These are phyloP conservation scores for Cladosporium sp. DNA, from an alignment of 2,329 filamentous ascomycete species.

Conservation along the genomic window DNA sequence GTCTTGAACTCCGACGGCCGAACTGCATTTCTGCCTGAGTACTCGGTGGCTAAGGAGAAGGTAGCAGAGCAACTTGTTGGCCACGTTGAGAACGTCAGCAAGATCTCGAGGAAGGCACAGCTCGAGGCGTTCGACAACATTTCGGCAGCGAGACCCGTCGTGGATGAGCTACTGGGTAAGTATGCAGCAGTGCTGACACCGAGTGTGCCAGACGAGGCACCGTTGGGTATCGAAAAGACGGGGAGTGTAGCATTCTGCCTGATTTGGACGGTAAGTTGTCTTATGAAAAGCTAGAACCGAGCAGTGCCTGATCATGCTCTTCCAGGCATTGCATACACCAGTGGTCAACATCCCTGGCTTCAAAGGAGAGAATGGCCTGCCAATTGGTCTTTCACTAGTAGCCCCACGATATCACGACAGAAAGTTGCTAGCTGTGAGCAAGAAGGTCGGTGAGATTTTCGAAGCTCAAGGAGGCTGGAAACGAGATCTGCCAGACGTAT, in stretches of 20 bases:
- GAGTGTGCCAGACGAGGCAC: conserved; percentile 55
- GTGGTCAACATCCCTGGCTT: conserved; percentile 62
- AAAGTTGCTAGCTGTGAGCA: conserved; percentile 37
- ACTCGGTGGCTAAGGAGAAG: conserved; percentile 42
- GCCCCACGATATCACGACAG: conserved; percentile 42
- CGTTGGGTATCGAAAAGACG: conserved; percentile 47
- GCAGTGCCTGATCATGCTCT: not conserved
- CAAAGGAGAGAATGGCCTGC: conserved; percentile 50
- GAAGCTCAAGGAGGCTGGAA: conserved; percentile 33
- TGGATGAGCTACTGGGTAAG: conserved; percentile 46
- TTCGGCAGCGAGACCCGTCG: conserved; percentile 47
- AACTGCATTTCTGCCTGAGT: conserved; percentile 50
- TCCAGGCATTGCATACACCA: conserved; percentile 49
- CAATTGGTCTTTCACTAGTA: conserved; percentile 53
- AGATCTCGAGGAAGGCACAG: conserved; percentile 41
- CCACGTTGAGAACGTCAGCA: conserved; percentile 46
- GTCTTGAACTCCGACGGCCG: conserved; percentile 50
- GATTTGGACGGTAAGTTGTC: conserved; percentile 38
- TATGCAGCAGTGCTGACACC: conserved; percentile 55
- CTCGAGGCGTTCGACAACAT: conserved; percentile 51
- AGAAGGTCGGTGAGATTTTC: conserved; percentile 37
- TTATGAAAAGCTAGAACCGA: too few species aligned
- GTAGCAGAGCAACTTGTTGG: conserved; percentile 41
- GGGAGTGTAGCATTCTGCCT: conserved; percentile 49
- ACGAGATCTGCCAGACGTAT: too few species aligned